Evolutionary conservation across 2,329 filamentous ascomycete genomes (phyloP).

Genomic region (Penicillium crustosum): DNA sequence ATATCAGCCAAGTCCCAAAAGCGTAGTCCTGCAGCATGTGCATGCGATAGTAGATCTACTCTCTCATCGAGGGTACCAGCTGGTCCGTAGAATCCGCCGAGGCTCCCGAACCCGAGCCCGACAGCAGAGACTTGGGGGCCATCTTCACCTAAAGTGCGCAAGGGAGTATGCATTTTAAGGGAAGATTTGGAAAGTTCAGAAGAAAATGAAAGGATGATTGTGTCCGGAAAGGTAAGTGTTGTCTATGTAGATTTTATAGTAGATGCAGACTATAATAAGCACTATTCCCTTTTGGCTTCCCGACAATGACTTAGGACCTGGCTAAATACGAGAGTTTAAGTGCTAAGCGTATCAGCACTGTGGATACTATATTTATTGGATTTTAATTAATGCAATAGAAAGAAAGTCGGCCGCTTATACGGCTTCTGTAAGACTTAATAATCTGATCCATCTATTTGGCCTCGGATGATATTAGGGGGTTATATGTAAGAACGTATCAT

Average conservation of each 20-base stretch:
- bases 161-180: background rate
- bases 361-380: too few species aligned
- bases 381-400: too few species aligned
- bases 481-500: too few species aligned
- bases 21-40: constrained; percentile 26
- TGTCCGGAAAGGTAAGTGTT: too few species aligned
- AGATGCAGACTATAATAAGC: background rate
- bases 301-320: background rate
- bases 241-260: background rate
- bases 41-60: constrained; percentile 26
- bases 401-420: too few species aligned
- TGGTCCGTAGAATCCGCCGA: constrained; percentile 18
- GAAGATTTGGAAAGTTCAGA: accelerated
- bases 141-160: background rate
- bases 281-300: background rate
- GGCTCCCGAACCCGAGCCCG: constrained; percentile 23
- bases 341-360: too few species aligned
- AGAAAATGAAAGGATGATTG: background rate
- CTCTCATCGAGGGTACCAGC: constrained; percentile 10
- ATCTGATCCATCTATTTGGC: too few species aligned
- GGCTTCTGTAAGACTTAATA: too few species aligned
- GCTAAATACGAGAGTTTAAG: too few species aligned
- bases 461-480: too few species aligned
- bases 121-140: constrained; percentile 20
- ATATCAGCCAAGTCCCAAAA: constrained; percentile 36